Evolutionary conservation across 2,329 filamentous ascomycete species (phyloP).

Genomic region (Penicillium rolfsii): DNA sequence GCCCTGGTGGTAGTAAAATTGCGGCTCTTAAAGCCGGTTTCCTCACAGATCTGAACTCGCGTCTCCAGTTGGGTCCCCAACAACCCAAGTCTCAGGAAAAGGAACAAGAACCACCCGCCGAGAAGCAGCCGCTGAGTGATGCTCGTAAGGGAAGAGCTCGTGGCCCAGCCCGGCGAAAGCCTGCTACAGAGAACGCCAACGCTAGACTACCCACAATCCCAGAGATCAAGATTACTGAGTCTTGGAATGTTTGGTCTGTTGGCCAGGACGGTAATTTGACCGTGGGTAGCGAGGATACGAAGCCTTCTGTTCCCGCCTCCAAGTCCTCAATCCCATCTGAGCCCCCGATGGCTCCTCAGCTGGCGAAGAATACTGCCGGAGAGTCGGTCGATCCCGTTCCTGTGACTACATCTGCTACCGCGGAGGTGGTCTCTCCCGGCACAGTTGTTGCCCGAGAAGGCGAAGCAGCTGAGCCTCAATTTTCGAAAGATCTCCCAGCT

Average conservation of each 20-base stretch:
- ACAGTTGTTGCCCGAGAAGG: constrained; percentile 5
- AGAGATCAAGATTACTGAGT: constrained; percentile 43
- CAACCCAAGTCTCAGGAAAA: constrained; percentile 73
- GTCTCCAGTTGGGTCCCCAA: constrained; percentile 83
- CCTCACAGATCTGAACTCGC: constrained; percentile 89
- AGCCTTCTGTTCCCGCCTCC: constrained; percentile 16
- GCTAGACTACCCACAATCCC: constrained; percentile 39
- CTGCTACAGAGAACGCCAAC: constrained; percentile 61
- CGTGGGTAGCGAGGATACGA: constrained; percentile 31
- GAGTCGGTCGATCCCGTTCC: constrained; percentile 39
- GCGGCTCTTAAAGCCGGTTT: constrained; percentile 89
- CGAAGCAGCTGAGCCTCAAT: constrained; percentile 7
- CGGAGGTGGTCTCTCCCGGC: constrained; percentile 11
- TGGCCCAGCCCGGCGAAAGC: constrained; percentile 78
- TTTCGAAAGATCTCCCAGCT: constrained; percentile 1
- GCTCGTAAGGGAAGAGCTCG: constrained; percentile 88
- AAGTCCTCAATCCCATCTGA: constrained; percentile 17
- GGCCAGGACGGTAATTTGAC: constrained; percentile 39
- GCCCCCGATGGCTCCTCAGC: constrained; percentile 32
- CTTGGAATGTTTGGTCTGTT: constrained; percentile 48
- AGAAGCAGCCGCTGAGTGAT: constrained; percentile 81
- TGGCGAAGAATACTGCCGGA: constrained; percentile 41
- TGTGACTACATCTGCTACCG: constrained; percentile 13
- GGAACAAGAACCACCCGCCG: constrained; percentile 62
- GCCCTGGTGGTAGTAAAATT: constrained; percentile 82